phyloP scores from a whole-genome alignment of 371 early-diverging fungal genomes.

The Coemansia sp. region DNA sequence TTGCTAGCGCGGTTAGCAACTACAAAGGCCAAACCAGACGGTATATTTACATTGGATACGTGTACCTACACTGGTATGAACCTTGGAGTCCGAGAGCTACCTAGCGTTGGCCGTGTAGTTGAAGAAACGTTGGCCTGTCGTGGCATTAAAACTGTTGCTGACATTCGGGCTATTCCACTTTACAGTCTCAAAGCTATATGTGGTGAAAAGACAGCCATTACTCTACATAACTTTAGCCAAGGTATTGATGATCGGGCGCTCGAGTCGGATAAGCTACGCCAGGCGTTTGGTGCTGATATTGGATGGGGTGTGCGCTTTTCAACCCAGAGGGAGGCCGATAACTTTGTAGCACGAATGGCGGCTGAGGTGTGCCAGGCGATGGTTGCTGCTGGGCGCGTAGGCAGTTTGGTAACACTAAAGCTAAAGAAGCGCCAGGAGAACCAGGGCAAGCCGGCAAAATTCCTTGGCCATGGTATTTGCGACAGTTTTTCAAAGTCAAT shows the following conservation, averaged over 20 bases:
- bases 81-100: slow-evolving; percentile 49
- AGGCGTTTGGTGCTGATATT: slow-evolving; percentile 75
- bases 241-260: slow-evolving; percentile 77
- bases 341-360: slow-evolving; percentile 58
- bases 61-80: slow-evolving; percentile 18
- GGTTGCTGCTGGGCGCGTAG: slow-evolving; percentile 53
- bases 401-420: slow-evolving; percentile 60
- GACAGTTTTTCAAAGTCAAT: slow-evolving; percentile 62
- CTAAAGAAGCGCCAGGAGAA: slow-evolving; percentile 56
- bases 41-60: slow-evolving; percentile 55
- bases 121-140: slow-evolving; percentile 51
- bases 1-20: slow-evolving; percentile 81
- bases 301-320: slow-evolving; percentile 87
- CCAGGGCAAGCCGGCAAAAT: slow-evolving; percentile 58
- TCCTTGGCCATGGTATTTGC: slow-evolving; percentile 67
- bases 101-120: slow-evolving; percentile 56
- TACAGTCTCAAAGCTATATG: slow-evolving; percentile 58
- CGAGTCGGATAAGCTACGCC: slow-evolving; percentile 61
- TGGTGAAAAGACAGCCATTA: slow-evolving; percentile 71
- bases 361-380: slow-evolving; percentile 60
- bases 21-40: slow-evolving; percentile 78
- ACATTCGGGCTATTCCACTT: slow-evolving; percentile 54
- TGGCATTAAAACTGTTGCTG: slow-evolving; percentile 57
- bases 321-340: slow-evolving; percentile 60
- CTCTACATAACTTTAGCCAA: slow-evolving; percentile 61